Conservation (phyloP, 225 moss, liverwort and hornwort genomes). For the Pseudoscleropodium purum region DNA sequence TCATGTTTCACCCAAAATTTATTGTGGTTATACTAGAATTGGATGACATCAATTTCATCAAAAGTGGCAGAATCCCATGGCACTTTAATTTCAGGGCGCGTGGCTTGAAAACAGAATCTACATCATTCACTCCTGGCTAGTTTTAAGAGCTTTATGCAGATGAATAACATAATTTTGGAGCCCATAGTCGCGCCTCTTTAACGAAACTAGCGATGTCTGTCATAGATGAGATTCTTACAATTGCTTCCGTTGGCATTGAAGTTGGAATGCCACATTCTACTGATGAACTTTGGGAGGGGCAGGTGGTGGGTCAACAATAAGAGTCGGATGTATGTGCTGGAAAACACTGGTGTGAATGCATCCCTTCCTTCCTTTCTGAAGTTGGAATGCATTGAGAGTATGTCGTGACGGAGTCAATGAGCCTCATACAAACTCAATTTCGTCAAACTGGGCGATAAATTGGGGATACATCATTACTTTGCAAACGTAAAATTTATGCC, state of each 20-base stretch:
- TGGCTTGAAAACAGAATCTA: neutral
- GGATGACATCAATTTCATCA: neutral
- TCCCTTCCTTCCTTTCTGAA: neutral
- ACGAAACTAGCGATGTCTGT: neutral
- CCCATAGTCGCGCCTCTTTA: no score
- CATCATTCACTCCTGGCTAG: neutral
- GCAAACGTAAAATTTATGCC: neutral
- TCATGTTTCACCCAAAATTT: neutral
- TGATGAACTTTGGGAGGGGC: neutral
- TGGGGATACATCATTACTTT: neutral
- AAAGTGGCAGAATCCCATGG: neutral
- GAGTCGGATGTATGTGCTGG: constrained; percentile 74
- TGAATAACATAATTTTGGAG: neutral
- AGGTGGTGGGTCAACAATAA: constrained; percentile 78
- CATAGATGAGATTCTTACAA: neutral
- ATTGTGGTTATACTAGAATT: neutral
- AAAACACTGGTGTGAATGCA: constrained; percentile 48
- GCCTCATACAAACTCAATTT: neutral
- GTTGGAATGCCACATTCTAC: neutral
- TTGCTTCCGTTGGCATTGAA: neutral
- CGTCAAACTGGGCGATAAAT: neutral
- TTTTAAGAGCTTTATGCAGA: neutral
- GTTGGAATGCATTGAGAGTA: neutral
- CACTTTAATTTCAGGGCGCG: neutral
- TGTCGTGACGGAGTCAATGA: neutral